Evolutionary conservation across 2,329 filamentous ascomycete genomes (phyloP), one percentile per base, ranked within the genome.

Genomic region (Trichoderma arundinaceum): DNA sequence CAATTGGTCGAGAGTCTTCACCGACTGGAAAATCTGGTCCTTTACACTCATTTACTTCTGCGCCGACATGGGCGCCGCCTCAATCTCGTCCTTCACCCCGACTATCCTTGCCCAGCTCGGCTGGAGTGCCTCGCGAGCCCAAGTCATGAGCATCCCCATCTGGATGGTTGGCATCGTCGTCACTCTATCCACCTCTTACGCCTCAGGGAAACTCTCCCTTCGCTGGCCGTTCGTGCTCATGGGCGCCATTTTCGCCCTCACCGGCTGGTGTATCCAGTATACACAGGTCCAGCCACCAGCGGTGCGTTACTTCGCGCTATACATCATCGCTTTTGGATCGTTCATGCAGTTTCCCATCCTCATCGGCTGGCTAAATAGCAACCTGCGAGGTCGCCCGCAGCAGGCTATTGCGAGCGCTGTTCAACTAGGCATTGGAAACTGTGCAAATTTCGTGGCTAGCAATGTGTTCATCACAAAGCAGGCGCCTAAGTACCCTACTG

Each of bases 291-390:
- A 57, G 15, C 53, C 53, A 44, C 53, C 53, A 4, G 53, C 38
- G 1, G 53, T 57, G 15, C 53, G 53, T 4, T 57, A 57, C 39
- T 57, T 57, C 8, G 38, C 53, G 7, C 39, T 57, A 6, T 57
- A 57, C 13, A 57, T 57, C 5, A 32, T 57, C 1, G 53, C 53
- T 33, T 44, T 57, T 15, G 53, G 53, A 12, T 57, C 53, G 9
- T 57, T 57, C 15, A 43, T 57, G 53, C 53, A 57, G 9, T 43
- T 57, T 2, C 53, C 53, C 15, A 57, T 57, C 13, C 39, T 57
- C 15, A 57, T 57, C 53, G 53, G 53, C 22, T 57, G 53, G 53
- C 53, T 57, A 13, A 57, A 43, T 38, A 57, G 53, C 22, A 57
- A 57, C 22, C 38, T 57, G 17, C 53, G 53, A 9, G 53, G 53